Evolutionary conservation across 148 eudicot species (phyloP).

Genomic region (Suaeda aralocaspica): DNA sequence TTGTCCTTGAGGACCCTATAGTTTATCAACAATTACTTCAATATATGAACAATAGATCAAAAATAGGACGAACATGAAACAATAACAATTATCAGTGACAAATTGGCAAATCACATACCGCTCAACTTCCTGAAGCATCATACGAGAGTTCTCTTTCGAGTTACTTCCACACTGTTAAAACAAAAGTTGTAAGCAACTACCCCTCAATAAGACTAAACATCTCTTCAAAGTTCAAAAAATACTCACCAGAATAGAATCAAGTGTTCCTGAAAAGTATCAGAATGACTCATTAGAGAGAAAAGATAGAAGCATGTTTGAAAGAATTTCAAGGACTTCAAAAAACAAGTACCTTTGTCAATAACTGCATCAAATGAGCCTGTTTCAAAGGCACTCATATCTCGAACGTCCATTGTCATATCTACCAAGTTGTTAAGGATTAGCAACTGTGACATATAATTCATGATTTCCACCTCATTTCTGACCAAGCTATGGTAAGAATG

Average conservation of each 20-base stretch:
- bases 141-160: conserved; percentile 60
- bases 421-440: conserved; percentile 26
- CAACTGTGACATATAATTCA: neutral
- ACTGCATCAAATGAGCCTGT: conserved; percentile 69
- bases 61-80: conserved; percentile 23
- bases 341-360: conserved; percentile 72
- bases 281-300: conserved; percentile 12
- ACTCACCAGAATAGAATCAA: conserved; percentile 93
- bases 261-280: conserved; percentile 55
- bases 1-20: conserved; percentile 92
- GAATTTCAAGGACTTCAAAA: neutral
- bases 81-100: conserved; percentile 2
- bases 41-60: conserved; percentile 49
- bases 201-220: conserved; percentile 6
- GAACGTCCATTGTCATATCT: conserved; percentile 80
- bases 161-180: conserved; percentile 65
- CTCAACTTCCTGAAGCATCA: conserved; percentile 77
- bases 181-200: conserved; percentile 19
- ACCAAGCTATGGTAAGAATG: neutral
- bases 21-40: conserved; percentile 89
- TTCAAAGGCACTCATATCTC: conserved; percentile 67
- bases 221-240: conserved; percentile 10
- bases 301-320: neutral
- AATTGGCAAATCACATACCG: conserved; percentile 41
- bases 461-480: neutral